Conservation (phyloP, 23 red algal species). For the Gracilaria domingensis region DNA sequence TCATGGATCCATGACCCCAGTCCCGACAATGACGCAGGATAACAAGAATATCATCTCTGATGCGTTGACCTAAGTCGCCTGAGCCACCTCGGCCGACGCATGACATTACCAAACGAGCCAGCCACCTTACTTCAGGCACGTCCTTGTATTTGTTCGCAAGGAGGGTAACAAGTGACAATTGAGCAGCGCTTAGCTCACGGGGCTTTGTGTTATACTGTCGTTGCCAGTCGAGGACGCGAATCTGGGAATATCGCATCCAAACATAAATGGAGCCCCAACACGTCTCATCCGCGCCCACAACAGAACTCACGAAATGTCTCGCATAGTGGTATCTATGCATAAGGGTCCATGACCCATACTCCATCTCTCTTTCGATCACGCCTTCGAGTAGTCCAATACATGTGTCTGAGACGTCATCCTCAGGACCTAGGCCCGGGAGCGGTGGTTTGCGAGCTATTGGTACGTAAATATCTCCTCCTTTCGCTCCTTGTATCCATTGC, state of each 20-base stretch:
- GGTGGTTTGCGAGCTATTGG: constrained; percentile 51
- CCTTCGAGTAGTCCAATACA: constrained; percentile 59
- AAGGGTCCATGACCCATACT: constrained; percentile 96
- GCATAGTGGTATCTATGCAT: constrained; percentile 91
- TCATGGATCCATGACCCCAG: constrained; percentile 90
- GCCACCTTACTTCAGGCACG: constrained; percentile 74
- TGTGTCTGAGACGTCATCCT: constrained; percentile 38
- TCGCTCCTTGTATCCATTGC: constrained; percentile 71
- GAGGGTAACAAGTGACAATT: constrained; percentile 73
- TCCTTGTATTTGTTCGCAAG: constrained; percentile 75
- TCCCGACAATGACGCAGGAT: constrained; percentile 82
- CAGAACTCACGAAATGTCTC: constrained; percentile 68
- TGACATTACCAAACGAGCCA: constrained; percentile 74
- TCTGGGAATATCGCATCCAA: constrained; percentile 89
- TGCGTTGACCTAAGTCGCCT: constrained; percentile 89
- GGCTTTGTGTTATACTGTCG: constrained; percentile 89
- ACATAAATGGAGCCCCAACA: constrained; percentile 83
- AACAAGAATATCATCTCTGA: constrained; percentile 93
- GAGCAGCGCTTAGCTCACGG: constrained; percentile 76
- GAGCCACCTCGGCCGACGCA: constrained; percentile 89
- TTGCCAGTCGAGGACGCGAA: constrained; percentile 93
- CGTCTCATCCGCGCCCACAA: constrained; percentile 60
- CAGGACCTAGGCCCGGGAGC: constrained; percentile 59
- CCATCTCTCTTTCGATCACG: constrained; percentile 90
- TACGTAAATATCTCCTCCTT: constrained; percentile 71